Base-by-base conservation (phyloP, 2,329 filamentous ascomycete species). In the Fusarium sp. region DNA sequence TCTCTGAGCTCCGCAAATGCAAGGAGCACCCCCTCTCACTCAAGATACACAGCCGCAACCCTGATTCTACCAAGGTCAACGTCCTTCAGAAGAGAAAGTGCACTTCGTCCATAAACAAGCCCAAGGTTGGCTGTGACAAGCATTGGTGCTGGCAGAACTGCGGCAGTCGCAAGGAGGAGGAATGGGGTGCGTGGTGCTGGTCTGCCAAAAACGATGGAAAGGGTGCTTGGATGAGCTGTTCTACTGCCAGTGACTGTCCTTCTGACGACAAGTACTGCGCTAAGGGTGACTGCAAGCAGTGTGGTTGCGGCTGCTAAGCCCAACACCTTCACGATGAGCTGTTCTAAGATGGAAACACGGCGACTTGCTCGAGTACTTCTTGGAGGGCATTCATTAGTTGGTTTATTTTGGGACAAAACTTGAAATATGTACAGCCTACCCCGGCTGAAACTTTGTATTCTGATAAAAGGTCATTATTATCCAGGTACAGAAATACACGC, bases 61-160 rank as follows among this genome's bases (percentile, higher is more conserved):
- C 55, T 10, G n/a, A 45, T 14, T 13, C 33, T 24, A 58, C 28
- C 24, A 58, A 58, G 41, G 35, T 39, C 35, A 54, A 54, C 8
- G 18, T 38, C 35, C 41, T 58, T 6, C 10, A 45, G 24, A 58
- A 58, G 33, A 58, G 55, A 48, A 58, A 58, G 33, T 38, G 55
- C 24, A 58, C 55, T 28, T 58, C 55, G 7, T 38, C 55, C 15
- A 48, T 14, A 3, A 7, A 33, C 18, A 58, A 58, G 55, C 18
- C 41, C 15, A 48, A 17, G 20, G 13, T 11, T 26, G 55, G 55
- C 22, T 38, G 41, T 8, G 24, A 58, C 33, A 58, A 58, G 55
- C 20, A 31, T 12, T 58, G 55, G 41, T 58, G 55, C 55, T 58
- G 55, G 55, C 55, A 58, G 55, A 58, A 58, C n/a, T 58, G 55